Evolutionary conservation across 2,329 filamentous ascomycete species (phyloP).

Genomic region (Apiospora arundinis): DNA sequence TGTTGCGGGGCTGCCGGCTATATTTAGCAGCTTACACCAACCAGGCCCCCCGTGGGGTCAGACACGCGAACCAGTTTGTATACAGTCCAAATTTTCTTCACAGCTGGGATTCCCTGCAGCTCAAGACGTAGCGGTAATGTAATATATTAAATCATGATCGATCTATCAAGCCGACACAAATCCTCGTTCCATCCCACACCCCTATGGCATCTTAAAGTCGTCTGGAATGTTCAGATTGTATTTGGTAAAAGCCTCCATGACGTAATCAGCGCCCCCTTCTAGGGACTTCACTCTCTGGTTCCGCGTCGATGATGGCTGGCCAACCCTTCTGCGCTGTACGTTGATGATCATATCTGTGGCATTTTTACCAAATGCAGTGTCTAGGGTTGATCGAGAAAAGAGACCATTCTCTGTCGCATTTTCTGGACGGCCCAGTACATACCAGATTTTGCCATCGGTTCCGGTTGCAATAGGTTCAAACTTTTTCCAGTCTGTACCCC

Average conservation of each 20-base stretch:
- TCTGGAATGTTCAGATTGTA: background rate
- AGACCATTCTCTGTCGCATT: conserved; percentile 4
- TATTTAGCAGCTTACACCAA: conserved; percentile 2
- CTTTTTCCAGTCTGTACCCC: conserved; percentile 1
- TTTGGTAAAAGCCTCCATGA: background rate
- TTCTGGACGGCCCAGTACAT: conserved; percentile 2
- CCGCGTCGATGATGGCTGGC: conserved; percentile 1
- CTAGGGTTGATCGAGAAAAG: conserved; percentile 3
- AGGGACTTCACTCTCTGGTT: background rate
- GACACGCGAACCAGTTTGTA: no score
- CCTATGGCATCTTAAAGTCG: background rate
- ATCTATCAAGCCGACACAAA: background rate
- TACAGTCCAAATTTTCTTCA: no score
- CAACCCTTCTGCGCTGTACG: background rate
- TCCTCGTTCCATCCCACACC: background rate
- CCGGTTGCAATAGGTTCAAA: conserved; percentile 1
- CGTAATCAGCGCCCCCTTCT: background rate
- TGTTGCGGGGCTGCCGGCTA: background rate
- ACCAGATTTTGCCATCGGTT: background rate
- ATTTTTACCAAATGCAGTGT: conserved; percentile 4
- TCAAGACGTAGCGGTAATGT: background rate
- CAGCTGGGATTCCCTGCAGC: background rate
- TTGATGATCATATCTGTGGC: conserved; percentile 11
- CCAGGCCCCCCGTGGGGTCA: background rate
- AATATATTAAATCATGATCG: background rate